Evolutionary conservation across 1,139 yeast species (phyloP), one percentile per base, ranked within the genome.

Genomic region (Saccharomyces hybrid): DNA sequence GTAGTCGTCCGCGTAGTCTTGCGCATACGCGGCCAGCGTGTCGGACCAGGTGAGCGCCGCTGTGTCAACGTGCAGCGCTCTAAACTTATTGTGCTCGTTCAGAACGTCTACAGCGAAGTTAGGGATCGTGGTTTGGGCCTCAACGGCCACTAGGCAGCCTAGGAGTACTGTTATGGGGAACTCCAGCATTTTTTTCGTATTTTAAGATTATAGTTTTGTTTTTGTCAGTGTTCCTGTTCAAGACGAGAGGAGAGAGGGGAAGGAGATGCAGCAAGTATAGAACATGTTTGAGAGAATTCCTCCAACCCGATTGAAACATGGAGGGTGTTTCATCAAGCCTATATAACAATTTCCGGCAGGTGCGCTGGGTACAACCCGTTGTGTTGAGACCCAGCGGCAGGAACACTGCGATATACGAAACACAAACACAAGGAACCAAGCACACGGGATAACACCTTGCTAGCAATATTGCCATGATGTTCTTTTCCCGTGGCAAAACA

Each of bases 1-100:
- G 72, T 84, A 87, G 53, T 73, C 66, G 71, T 82, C 80, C 48
- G 91, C 90, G 70, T 84, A 86, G 61, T 73, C 70, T 72, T 83
- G 83, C 51, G 97, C 96, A 65, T 81, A 84, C 48, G 72, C 64
- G 58, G 86, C 90, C 50, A 86, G 75, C 14, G 73, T 76, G 47
- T 73, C 66, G 61, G 82, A 79, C 97, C 97, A 90, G 1, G 78
- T 59, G 59, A 90, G 72, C 11, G 76, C 70, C 4, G 74, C 69
- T 41, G 84, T 90, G 55, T 79, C 78, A 49, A 61, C 47, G 75
- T 87, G 95, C 53, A 71, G 62, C 34, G 88, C 80, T 73, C 96
- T 81, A 71, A 82, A 81, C 47, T 66, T 59, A 75, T 88, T 88
- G 78, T 87, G 95, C 56, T 78, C 81, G 56, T 72, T 75, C 62